phyloP scores from a whole-genome alignment of 352 stramenopile species.

The Halophytophthora polymorphica region DNA sequence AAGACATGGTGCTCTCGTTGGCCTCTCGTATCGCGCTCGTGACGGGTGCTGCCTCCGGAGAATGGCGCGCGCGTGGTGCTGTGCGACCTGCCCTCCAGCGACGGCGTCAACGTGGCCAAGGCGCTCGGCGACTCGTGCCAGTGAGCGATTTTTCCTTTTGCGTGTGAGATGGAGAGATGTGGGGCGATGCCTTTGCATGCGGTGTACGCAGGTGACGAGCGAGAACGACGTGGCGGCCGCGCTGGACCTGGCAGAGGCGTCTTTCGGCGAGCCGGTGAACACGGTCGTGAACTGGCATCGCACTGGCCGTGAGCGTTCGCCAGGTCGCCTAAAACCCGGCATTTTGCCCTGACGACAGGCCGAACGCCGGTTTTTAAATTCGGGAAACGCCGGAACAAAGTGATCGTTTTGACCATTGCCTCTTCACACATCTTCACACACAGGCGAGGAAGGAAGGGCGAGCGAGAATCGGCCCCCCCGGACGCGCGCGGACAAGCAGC shows the following conservation, averaged over 20 bases:
- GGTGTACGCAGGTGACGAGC: constrained; percentile 83
- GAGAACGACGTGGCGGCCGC: constrained; percentile 87
- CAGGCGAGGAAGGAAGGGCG: background rate
- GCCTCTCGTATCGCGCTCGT: too few relatives aligned
- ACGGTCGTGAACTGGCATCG: constrained; percentile 96
- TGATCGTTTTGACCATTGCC: too few relatives aligned
- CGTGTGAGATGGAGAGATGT: background rate
- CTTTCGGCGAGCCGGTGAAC: constrained; percentile 92
- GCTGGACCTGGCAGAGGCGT: constrained; percentile 89
- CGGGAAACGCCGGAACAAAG: too few relatives aligned
- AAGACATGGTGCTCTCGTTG: too few relatives aligned
- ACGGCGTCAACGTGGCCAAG: constrained; percentile 73
- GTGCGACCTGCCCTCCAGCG: constrained; percentile 88
- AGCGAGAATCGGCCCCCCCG: too few relatives aligned
- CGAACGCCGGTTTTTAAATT: too few relatives aligned
- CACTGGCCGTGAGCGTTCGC: constrained; percentile 76
- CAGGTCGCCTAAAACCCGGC: too few relatives aligned
- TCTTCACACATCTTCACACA: background rate
- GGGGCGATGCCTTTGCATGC: too few relatives aligned
- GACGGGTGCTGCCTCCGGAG: constrained; percentile 16
- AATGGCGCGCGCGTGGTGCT: constrained; percentile 90
- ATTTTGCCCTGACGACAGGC: too few relatives aligned
- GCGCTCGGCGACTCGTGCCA: constrained; percentile 77
- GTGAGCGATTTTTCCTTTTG: constrained; percentile 20
- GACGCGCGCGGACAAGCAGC: too few relatives aligned